Base-by-base conservation (phyloP, 192 early-diverging fungal species). In the Umbelopsis sp. region DNA sequence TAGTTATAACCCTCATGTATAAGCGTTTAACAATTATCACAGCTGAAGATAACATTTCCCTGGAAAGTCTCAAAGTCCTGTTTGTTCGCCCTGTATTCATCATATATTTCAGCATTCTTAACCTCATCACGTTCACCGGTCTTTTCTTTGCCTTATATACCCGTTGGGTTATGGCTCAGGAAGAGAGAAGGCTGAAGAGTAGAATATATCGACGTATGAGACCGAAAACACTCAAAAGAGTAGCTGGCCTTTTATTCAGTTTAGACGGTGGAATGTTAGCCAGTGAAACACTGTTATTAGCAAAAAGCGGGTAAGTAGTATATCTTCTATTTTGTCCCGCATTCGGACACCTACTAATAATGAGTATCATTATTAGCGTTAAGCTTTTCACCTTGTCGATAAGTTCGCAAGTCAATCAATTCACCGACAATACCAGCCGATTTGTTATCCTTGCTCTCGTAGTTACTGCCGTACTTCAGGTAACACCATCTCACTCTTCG, bases 201-300 rank as follows among this genome's bases (percentile, higher is more conserved):
- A 73, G 23, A 25, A 51, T 69, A 47, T 70, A 73, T 51, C 53
- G 68, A 20, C 53, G 68, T 20, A 66, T 73, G 12, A 58, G 69
- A 2, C 48, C 69, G 0, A 67, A 44, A 68, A 78, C 74, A 67
- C 46, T 85, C 11, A 80, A 79, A 58, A 85, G 81, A 66, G 71
- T 76, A 8, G 79, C 82, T 1, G 83, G 81, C 44, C 80, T 85
- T 74, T 79, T 76, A 52, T 82, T 82, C 81, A 71, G 78, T 20
- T 64, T 77, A 1, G 77, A 77, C 16, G 83, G 83, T 37, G 83
- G 83, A 5, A 58, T 85, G 30, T 64, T 85, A 30, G 79, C 83
- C 13, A 82, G 83, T 64, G 74, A 85, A 58, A 85, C 83, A 0
- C 66, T 85, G 21, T 46, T 85, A 44, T 46, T 85, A 49, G 83